Percentiles rank a stretch among this genome's conserved stretches.
phyloP scores from a whole-genome alignment of 2,329 filamentous ascomycete species.

The Alternaria conjuncta region DNA sequence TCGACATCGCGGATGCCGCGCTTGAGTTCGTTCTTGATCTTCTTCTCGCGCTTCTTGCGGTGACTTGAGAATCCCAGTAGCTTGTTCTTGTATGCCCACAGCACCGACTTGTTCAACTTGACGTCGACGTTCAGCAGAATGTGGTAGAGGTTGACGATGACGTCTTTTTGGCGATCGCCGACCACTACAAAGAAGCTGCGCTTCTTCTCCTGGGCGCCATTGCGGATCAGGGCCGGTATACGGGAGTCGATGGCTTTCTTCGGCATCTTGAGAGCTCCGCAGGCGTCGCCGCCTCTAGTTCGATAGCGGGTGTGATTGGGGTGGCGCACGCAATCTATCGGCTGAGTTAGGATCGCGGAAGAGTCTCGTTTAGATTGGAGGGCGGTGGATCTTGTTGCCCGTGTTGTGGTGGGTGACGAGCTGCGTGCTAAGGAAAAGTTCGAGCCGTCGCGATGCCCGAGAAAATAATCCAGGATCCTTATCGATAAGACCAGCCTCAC shows the following conservation, averaged over 20 bases:
- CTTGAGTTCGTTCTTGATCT: conserved; percentile 99
- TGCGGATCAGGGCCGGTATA: conserved; percentile 50
- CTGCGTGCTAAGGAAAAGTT: conserved; percentile 11
- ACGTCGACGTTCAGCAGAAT: conserved; percentile 90
- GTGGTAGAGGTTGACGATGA: conserved; percentile 92
- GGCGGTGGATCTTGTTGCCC: background rate
- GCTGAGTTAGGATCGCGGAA: conserved; percentile 4
- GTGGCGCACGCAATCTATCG: conserved; percentile 6
- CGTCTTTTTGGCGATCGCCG: conserved; percentile 92
- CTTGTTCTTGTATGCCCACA: conserved; percentile 99
- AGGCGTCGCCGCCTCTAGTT: conserved; percentile 41
- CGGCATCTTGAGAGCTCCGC: conserved; percentile 42
- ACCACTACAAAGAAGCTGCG: conserved; percentile 97
- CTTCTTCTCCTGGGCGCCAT: conserved; percentile 77
- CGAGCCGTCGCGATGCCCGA: conserved; percentile 4
- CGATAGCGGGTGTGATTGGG: background rate
- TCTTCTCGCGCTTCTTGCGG: conserved; percentile 95
- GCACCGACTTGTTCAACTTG: conserved; percentile 92
- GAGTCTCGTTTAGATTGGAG: background rate
- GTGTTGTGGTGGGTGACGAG: conserved; percentile 1
- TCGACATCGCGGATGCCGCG: conserved; percentile 91
- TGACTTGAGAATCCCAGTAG: conserved; percentile 91
- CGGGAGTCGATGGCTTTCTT: conserved; percentile 50
- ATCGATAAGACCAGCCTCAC: conserved; percentile 9
- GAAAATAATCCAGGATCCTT: conserved; percentile 17